These are phyloP conservation scores for Phytopythium kandeliae DNA, from an alignment of 352 stramenopile genomes.

Conservation along the genomic window DNA sequence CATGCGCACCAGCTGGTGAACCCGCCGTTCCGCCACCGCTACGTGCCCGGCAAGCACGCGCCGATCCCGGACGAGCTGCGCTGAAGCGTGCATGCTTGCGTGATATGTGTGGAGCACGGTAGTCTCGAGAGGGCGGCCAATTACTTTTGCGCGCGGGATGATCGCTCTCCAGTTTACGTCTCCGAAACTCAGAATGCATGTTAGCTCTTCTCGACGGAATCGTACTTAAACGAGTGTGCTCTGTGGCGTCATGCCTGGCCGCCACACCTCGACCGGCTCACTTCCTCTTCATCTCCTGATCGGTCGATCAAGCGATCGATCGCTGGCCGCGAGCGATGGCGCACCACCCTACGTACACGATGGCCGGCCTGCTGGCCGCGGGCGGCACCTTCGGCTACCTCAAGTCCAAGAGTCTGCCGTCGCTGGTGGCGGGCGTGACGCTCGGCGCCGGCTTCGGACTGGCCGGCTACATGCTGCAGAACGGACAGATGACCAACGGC, in stretches of 20 bases:
- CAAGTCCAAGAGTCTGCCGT: conserved; percentile 74
- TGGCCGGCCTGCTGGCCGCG: conserved; percentile 55
- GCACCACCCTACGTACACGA: conserved; percentile 83
- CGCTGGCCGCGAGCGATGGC: too few relatives aligned
- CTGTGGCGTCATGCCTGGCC: too few relatives aligned
- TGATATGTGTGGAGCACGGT: not conserved
- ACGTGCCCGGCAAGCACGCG: conserved; percentile 37
- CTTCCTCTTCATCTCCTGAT: too few relatives aligned
- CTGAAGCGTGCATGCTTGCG: too few relatives aligned
- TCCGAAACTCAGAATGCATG: too few relatives aligned
- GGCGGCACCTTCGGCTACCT: conserved; percentile 80
- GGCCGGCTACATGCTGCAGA: conserved; percentile 74
- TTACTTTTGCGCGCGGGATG: too few relatives aligned
- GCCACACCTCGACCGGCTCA: too few relatives aligned
- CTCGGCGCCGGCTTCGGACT: conserved; percentile 76
- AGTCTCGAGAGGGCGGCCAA: not conserved
- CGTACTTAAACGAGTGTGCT: too few relatives aligned
- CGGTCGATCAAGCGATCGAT: too few relatives aligned
- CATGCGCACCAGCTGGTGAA: conserved; percentile 63
- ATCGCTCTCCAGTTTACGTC: too few relatives aligned
- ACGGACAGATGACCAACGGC: conserved; percentile 76
- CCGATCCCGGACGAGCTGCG: conserved; percentile 15
- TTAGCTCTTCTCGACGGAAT: too few relatives aligned
- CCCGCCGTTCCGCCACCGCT: conserved; percentile 45
- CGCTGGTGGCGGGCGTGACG: conserved; percentile 73